Evolutionary conservation across 2,329 filamentous ascomycete species (phyloP).

Genomic region (Chalara sp.): DNA sequence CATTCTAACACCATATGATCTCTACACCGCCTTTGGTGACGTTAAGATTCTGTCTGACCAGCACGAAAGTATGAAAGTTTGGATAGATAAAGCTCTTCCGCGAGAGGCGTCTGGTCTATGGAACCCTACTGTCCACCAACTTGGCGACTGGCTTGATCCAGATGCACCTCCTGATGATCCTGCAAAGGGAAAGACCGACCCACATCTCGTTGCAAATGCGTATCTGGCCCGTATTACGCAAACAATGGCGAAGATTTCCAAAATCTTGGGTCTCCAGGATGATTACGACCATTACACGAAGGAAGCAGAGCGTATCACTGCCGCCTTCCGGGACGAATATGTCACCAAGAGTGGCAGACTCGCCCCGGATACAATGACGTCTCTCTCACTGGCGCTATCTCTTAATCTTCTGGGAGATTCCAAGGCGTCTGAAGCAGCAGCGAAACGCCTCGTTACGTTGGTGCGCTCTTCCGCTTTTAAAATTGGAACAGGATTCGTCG

Average conservation of each 20-base stretch:
- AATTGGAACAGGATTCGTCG: constrained; percentile 25
- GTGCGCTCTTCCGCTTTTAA: constrained; percentile 14
- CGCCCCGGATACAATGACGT: constrained; percentile 23
- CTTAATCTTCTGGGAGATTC: constrained; percentile 15
- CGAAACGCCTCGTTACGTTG: constrained; percentile 14
- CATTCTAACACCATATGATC: constrained; percentile 34
- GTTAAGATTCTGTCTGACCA: constrained; percentile 30
- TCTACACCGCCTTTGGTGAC: constrained; percentile 35
- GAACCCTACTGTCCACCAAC: constrained; percentile 31
- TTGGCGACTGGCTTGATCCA: constrained; percentile 44
- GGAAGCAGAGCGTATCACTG: constrained; percentile 16
- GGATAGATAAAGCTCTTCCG: constrained; percentile 32
- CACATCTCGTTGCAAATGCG: constrained; percentile 37
- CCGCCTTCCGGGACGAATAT: constrained; percentile 24
- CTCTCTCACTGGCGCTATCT: constrained; percentile 19
- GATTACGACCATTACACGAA: constrained; percentile 19
- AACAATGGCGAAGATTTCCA: constrained; percentile 30
- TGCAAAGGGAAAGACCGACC: constrained; percentile 32
- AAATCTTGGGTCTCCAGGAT: constrained; percentile 16
- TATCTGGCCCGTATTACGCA: constrained; percentile 38
- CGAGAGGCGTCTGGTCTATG: constrained; percentile 33
- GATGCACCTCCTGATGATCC: constrained; percentile 35
- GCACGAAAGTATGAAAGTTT: constrained; percentile 33
- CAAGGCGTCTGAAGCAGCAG: constrained; percentile 5
- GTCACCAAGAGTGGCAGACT: constrained; percentile 17